A percentile compares a stretch with the other conserved stretches of the same genome.
Conservation (phyloP, 495 filamentous ascomycete species). For the Penicillium maclennaniae region DNA sequence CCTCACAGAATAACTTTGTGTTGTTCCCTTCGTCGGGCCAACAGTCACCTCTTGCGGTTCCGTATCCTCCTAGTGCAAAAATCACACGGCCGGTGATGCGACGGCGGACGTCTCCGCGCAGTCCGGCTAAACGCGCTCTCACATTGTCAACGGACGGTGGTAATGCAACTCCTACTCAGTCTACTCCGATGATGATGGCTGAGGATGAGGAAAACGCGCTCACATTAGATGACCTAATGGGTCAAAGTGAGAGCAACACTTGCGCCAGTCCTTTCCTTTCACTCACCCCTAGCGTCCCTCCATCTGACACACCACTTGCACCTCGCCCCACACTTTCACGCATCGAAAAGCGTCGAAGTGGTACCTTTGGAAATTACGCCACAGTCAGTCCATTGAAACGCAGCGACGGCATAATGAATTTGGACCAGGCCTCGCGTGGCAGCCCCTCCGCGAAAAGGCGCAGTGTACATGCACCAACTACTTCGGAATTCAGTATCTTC, state of each 20-base stretch:
- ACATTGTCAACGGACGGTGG: constrained; percentile 66
- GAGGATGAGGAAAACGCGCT: constrained; percentile 52
- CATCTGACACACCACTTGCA: constrained; percentile 40
- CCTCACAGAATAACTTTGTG: constrained; percentile 43
- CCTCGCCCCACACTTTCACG: constrained; percentile 44
- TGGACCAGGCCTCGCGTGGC: constrained; percentile 70
- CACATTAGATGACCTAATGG: constrained; percentile 22
- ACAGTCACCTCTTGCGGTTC: constrained; percentile 49
- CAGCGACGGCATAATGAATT: constrained; percentile 83
- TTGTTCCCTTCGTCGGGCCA: constrained; percentile 45
- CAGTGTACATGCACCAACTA: constrained; percentile 66
- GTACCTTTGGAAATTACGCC: constrained; percentile 45
- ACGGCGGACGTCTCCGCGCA: constrained; percentile 64
- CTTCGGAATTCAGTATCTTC: constrained; percentile 68
- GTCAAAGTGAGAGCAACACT: constrained; percentile 21
- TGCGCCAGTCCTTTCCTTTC: constrained; percentile 39
- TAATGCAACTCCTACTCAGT: constrained; percentile 54
- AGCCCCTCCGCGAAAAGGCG: constrained; percentile 85
- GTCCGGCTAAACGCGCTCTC: constrained; percentile 71
- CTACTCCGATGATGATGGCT: constrained; percentile 30
- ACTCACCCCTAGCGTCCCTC: constrained; percentile 34
- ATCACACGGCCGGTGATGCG: constrained; percentile 46
- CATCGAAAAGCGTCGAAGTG: constrained; percentile 47
- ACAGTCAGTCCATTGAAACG: constrained; percentile 87
- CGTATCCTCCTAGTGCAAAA: constrained; percentile 50